Evolutionary conservation across 225 moss, liverwort and hornwort genomes (phyloP).

Genomic region (Climacium dendroides): DNA sequence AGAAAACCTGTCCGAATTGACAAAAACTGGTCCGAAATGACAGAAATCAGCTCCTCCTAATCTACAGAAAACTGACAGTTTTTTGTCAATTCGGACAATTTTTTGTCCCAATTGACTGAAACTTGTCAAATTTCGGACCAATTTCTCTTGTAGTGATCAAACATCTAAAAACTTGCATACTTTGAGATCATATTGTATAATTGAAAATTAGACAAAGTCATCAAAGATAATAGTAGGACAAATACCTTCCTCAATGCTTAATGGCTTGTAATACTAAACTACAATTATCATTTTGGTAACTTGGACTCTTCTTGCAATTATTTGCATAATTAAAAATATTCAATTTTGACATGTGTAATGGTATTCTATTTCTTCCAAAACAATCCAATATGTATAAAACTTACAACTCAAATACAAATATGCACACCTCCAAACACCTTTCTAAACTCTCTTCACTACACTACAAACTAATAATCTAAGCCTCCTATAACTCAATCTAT

Average conservation of each 20-base stretch:
- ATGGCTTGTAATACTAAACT: neutral
- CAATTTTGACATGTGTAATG: neutral
- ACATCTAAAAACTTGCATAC: neutral
- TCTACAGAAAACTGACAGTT: too few species aligned
- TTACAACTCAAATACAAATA: neutral
- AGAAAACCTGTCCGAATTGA: too few species aligned
- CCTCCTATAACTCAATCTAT: neutral
- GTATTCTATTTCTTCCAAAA: neutral
- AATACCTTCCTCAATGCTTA: neutral
- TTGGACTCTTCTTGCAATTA: neutral
- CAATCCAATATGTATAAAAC: rapidly evolving
- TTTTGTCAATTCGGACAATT: too few species aligned
- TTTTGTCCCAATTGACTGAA: too few species aligned
- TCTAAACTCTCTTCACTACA: too few species aligned
- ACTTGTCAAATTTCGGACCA: too few species aligned
- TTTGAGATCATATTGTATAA: neutral
- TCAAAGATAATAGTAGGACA: neutral
- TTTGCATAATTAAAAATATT: neutral
- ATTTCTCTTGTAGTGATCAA: too few species aligned
- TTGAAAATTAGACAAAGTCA: too few species aligned
- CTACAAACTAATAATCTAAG: too few species aligned
- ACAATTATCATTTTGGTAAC: neutral
- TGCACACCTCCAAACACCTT: neutral
- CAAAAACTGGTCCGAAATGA: too few species aligned
- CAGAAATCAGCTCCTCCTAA: too few species aligned